Conservation (phyloP, 2,329 filamentous ascomycete genomes). For the Colletotrichum cordylinicola region DNA sequence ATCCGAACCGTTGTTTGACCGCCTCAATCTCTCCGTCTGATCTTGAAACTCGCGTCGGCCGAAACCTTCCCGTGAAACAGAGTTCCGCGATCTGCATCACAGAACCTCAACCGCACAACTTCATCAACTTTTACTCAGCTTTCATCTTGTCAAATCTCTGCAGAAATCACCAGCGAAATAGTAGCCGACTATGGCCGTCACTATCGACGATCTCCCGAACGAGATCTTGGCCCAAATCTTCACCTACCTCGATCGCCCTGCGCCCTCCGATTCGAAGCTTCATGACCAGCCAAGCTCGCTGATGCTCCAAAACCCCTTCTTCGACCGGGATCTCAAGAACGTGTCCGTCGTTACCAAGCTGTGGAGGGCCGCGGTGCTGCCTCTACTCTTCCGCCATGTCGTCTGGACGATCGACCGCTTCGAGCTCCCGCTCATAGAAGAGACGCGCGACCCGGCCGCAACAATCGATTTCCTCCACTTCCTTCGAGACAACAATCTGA, state of each 20-base stretch:
- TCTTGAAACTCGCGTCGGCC: constrained; percentile 6
- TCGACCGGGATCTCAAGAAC: constrained; percentile 55
- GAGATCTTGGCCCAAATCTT: constrained; percentile 67
- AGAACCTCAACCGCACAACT: background rate
- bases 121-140: background rate
- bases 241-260: constrained; percentile 53
- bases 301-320: constrained; percentile 41
- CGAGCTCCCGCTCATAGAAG: constrained; percentile 28
- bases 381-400: constrained; percentile 63
- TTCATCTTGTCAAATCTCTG: background rate
- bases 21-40: background rate
- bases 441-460: constrained; percentile 25
- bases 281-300: constrained; percentile 52
- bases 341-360: constrained; percentile 57
- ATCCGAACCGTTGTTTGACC: background rate
- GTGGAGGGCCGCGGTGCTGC: constrained; percentile 58
- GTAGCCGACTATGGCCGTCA: background rate
- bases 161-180: background rate
- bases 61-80: constrained; percentile 7
- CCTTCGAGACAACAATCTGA: constrained; percentile 38
- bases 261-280: constrained; percentile 54
- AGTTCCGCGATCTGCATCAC: background rate
- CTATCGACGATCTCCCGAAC: constrained; percentile 55
- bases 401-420: constrained; percentile 44
- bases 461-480: constrained; percentile 45